Base-by-base conservation (phyloP, 441 rosid genomes). In the Aquilaria agallochum region DNA sequence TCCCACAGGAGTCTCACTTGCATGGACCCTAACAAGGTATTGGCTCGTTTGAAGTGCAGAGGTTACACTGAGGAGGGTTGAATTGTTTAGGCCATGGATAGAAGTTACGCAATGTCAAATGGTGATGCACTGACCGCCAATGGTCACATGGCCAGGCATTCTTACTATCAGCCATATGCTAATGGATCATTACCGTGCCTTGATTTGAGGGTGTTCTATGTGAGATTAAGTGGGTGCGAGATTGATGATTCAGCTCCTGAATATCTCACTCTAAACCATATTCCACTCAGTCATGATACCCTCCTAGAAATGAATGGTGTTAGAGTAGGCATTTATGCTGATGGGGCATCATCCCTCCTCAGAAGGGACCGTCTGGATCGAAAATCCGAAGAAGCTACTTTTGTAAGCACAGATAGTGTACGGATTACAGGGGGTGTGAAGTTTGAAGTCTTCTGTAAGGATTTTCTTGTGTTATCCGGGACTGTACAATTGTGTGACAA, bases 311-410 rank as follows among this genome's bases (percentile, higher is more conserved):
- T 83, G 2, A 85, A 85, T 40, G 84, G 91, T 14, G 80, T 80
- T 50, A 59, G 86, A 58, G 77, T 67, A 62, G 67, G 81, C 48
- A 68, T 82, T 32, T 68, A 75, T 65, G 75, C 83, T 11, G 86
- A 78, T 65, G 84, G 80, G 33, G 74, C 73, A 9, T 72, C 83
- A 0, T 76, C 84, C 61, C 70, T 78, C 58, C 81, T 87, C 20
- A 80, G 87, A 63, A 64, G 86, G 52, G 93, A 87, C 54, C 68
- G 90, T 3, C 71, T 80, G 42, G 90, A 87, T 72, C 84, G 76
- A 78, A 79, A 71, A 73, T 77, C 86, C 0, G 90, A 80, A 56
- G 90, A 72, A 59, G 88, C 80, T 65, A 87, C 81, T n/a, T 87
- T 74, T 50, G 80, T 87, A 52, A 82, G 90, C 73, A 87, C 93